Percentiles rank a stretch among this genome's conserved stretches.
These are phyloP conservation scores for Pichia manshurica DNA, from an alignment of 805 yeast species.

Conservation along the genomic window DNA sequence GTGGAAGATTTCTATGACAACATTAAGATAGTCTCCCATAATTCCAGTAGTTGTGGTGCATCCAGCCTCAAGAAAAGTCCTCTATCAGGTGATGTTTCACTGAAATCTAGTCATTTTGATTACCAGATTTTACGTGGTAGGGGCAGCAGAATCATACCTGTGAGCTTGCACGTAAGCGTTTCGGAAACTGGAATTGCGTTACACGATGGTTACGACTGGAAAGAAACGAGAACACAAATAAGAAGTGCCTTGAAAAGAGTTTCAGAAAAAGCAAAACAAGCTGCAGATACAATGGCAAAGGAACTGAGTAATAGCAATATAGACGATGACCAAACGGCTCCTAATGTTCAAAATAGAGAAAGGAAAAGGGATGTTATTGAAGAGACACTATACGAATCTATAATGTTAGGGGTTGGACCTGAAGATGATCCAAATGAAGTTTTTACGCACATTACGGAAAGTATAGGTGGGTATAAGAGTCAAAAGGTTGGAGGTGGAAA, in stretches of 20 bases:
- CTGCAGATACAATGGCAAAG: neutral
- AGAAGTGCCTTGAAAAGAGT: conserved; percentile 58
- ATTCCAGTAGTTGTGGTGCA: neutral
- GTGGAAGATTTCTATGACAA: conserved; percentile 28
- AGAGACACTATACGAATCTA: conserved; percentile 71
- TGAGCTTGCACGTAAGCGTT: conserved; percentile 30
- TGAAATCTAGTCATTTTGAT: conserved; percentile 23
- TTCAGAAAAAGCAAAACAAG: conserved; percentile 39
- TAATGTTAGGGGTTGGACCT: conserved; percentile 44
- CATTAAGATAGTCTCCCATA: conserved; percentile 8
- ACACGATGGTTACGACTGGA: conserved; percentile 93
- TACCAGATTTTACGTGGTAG: neutral
- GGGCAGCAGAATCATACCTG: conserved; percentile 20
- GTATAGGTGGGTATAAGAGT: neutral
- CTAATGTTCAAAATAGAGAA: neutral
- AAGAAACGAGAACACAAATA: conserved; percentile 63
- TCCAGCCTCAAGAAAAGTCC: conserved; percentile 7
- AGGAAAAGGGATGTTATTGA: conserved; percentile 32
- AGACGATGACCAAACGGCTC: neutral
- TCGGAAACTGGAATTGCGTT: conserved; percentile 42
- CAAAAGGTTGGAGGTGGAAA: neutral
- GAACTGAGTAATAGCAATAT: too few species aligned
- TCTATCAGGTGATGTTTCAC: conserved; percentile 6
- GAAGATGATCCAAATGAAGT: conserved; percentile 7
- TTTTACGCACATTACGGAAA: neutral